phyloP scores from a whole-genome alignment of 768 basidiomycete species.

The Dictyophora rubrovolvata region DNA sequence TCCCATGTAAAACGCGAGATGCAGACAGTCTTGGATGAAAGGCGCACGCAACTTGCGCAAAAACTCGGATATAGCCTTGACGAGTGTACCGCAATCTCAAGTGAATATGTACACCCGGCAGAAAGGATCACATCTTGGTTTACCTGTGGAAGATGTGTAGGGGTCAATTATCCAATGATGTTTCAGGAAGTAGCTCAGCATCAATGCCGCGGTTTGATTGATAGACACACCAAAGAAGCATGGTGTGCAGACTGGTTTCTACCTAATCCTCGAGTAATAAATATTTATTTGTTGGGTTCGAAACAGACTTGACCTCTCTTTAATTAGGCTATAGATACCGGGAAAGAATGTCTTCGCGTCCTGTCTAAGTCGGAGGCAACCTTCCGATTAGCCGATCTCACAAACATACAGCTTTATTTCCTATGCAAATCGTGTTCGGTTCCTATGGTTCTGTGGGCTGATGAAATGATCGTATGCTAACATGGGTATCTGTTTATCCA shows the following conservation, averaged over 20 bases:
- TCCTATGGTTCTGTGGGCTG: slow-evolving; percentile 37
- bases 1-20: not conserved
- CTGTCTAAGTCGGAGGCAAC: slow-evolving; percentile 21
- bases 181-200: slow-evolving; percentile 53
- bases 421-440: slow-evolving; percentile 42
- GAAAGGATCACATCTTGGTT: slow-evolving; percentile 52
- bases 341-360: slow-evolving; percentile 29
- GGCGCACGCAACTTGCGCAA: slow-evolving; percentile 24
- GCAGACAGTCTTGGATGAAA: not conserved
- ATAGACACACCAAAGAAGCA: slow-evolving; percentile 18
- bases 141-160: slow-evolving; percentile 42
- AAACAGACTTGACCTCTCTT: not conserved
- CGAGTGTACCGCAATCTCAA: slow-evolving; percentile 33
- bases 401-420: slow-evolving; percentile 23
- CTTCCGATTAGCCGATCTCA: slow-evolving; percentile 15
- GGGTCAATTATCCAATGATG: slow-evolving; percentile 35
- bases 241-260: slow-evolving; percentile 47
- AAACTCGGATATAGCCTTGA: slow-evolving; percentile 46
- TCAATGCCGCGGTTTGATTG: slow-evolving; percentile 28
- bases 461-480: slow-evolving; percentile 30
- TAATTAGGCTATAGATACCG: slow-evolving; percentile 37
- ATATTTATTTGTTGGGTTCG: not conserved
- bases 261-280: slow-evolving; percentile 45
- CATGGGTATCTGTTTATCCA: not conserved
- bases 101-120: slow-evolving; percentile 35